Evolutionary conservation across 1,284 basidiomycete species (phyloP), one percentile per base, ranked within the genome.

Genomic region (Leccinum pallidistipes): DNA sequence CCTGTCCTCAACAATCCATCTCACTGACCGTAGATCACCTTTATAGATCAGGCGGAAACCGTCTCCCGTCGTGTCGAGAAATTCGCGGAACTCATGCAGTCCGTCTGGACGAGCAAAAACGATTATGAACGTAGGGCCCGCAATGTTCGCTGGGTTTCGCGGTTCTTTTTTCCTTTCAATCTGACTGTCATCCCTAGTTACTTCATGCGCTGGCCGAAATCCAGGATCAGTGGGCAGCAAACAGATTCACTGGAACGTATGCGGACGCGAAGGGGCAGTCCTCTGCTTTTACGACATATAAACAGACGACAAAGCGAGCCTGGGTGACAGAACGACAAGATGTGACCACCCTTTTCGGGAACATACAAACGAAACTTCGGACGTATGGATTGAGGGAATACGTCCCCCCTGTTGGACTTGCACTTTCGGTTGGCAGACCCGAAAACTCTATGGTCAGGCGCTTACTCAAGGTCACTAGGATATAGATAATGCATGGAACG

Each of bases 61-160:
- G 95, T 95, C 18, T 93, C 94, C 2, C 86, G 96, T 53, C 85
- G 97, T 14, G 92, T 99, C 0, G 94, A 95, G 72, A 97, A 97
- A 72, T 98, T 98, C 71, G 95, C 94, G 1, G 94, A 98, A 66
- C 85, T 97, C 63, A 95, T 98, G 91, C 92, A 93, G 69, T 90
- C 90, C 1, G 86, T 92, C 12, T 94, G 91, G 91, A 72, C 88
- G 16, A 91, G 90, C 66, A 85, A 86, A 72, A 95, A 95, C 70
- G 96, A 98, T 75, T 98, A 98, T 71, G 96, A 98, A 72, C 83
- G 89, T n/a, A 89, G 96, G 50, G 90, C 91, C 51, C 83, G 83
- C 61, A 81, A 84, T 59, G 90, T 93, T 71, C 52, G 83, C 73
- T 18, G 55, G 12, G n/a, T 62, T 57, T 55, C 43, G 21, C 58